Evolutionary conservation across 23 red algal species (phyloP), one percentile per base, ranked within the genome.

Genomic region (Chondrus crispus): DNA sequence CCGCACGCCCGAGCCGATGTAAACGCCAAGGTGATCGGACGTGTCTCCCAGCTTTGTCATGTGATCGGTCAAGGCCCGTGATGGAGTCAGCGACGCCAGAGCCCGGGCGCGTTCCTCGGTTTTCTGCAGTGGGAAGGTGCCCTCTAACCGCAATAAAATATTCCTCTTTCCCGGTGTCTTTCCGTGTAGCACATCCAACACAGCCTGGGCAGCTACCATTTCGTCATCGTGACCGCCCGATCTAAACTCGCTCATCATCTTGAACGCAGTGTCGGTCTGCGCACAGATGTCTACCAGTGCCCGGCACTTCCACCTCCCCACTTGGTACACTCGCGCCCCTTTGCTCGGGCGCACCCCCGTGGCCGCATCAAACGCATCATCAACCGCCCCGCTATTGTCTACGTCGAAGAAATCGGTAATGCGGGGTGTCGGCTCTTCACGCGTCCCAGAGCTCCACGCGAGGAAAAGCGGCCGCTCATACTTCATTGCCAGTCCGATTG

Each of bases 231-330:
- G 69, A 14, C 50, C 26, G 3, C 40, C 22, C 20, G 82, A 64
- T 4, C 74, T 79, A 46, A 85, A 85, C 81, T 93, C 90, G 28
- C 40, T 46, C 78, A 93, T 86, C 12, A 75, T 46, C 14, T 68
- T 35, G 40, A 93, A 93, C n/a, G 90, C 90, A 46, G 80, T 16
- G 68, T 93, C 90, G 20, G 80, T 77, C 62, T 72, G 49, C 19
- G 81, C 90, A 46, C 90, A 93, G 3, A 80, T 36, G 2, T 63
- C 68, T 11, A 93, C 39, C 26, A 75, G 47, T 42, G 47, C 46
- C 19, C 82, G 90, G 48, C 90, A 93, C 68, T 93, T 93, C 90
- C 90, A 93, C 68, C 81, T 78, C 49, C 80, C 90, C 14, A 93
- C 45, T 54, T 93, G 81, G 66, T 79, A 93, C 16, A 93, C 45